phyloP scores from a whole-genome alignment of 495 filamentous ascomycete genomes.

The Mycothermus thermophilus region DNA sequence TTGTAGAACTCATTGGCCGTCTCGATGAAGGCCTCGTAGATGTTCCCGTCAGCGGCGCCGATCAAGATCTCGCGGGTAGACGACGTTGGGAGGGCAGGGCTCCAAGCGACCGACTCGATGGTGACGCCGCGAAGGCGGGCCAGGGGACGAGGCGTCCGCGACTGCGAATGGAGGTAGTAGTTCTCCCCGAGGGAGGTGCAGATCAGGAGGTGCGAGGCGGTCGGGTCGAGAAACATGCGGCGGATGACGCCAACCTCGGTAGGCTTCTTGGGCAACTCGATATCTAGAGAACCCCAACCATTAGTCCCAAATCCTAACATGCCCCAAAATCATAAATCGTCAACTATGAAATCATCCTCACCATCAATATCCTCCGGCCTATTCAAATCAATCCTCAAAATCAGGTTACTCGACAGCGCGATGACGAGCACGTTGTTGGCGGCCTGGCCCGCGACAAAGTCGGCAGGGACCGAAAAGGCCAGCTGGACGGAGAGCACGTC shows the following conservation, averaged over 20 bases:
- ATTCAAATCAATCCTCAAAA: slow-evolving; percentile 88
- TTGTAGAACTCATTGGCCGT: slow-evolving; percentile 85
- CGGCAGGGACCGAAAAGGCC: slow-evolving; percentile 76
- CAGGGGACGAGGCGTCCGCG: slow-evolving; percentile 68
- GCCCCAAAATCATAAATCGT: too few relatives aligned
- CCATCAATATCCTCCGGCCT: slow-evolving; percentile 90
- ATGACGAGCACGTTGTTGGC: slow-evolving; percentile 93
- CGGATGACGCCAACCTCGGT: slow-evolving; percentile 83
- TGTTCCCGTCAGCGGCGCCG: slow-evolving; percentile 78
- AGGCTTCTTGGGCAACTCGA: slow-evolving; percentile 88
- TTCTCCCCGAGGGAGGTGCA: slow-evolving; percentile 87
- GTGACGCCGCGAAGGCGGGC: slow-evolving; percentile 70
- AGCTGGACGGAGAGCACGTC: slow-evolving; percentile 82
- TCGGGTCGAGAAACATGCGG: slow-evolving; percentile 92
- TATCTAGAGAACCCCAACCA: slow-evolving; percentile 43
- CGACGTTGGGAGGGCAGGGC: slow-evolving; percentile 86
- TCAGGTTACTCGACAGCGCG: slow-evolving; percentile 74
- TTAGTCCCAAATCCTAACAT: slow-evolving; percentile 1
- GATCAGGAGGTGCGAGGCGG: slow-evolving; percentile 85
- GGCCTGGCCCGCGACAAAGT: slow-evolving; percentile 92
- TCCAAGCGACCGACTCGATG: slow-evolving; percentile 89
- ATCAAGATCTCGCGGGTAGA: slow-evolving; percentile 93
- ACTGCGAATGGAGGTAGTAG: slow-evolving; percentile 94
- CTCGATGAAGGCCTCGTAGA: slow-evolving; percentile 95
- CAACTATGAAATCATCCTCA: too few relatives aligned